Conservation (phyloP, 768 basidiomycete species). For the Suillus brevipes region DNA sequence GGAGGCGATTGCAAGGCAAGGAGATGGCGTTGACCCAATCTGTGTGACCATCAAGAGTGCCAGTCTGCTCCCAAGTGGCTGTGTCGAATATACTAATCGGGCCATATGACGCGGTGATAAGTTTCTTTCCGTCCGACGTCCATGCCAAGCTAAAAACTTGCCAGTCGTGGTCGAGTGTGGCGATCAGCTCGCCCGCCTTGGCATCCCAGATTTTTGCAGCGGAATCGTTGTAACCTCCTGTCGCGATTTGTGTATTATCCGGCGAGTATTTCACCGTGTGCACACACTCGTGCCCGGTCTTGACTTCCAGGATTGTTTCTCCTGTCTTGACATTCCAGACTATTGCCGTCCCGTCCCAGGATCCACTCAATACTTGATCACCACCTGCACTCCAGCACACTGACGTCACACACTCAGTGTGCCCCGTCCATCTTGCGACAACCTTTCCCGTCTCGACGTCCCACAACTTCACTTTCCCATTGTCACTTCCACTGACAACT, state of each 20-base stretch:
- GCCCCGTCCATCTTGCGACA: neutral
- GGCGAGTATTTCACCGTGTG: neutral
- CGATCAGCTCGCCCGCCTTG: neutral
- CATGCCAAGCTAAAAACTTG: neutral
- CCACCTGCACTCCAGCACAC: neutral
- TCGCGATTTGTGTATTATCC: neutral
- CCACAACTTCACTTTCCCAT: neutral
- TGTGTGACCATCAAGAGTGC: neutral
- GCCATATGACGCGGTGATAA: too few relatives aligned
- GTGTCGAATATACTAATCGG: too few relatives aligned
- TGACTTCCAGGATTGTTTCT: neutral
- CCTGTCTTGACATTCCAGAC: neutral
- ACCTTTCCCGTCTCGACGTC: neutral
- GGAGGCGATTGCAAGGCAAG: too few relatives aligned
- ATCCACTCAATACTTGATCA: neutral
- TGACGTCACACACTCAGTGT: neutral
- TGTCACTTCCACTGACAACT: neutral
- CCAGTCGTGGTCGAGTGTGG: rapidly evolving
- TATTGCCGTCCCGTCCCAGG: neutral
- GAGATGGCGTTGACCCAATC: too few relatives aligned
- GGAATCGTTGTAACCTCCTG: too few relatives aligned
- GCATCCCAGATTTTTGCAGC: neutral
- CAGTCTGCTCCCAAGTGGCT: neutral
- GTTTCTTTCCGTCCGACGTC: neutral
- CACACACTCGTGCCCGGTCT: neutral